phyloP scores from a whole-genome alignment of 2,329 filamentous ascomycete species.

The Aspergillus novofumigatus region DNA sequence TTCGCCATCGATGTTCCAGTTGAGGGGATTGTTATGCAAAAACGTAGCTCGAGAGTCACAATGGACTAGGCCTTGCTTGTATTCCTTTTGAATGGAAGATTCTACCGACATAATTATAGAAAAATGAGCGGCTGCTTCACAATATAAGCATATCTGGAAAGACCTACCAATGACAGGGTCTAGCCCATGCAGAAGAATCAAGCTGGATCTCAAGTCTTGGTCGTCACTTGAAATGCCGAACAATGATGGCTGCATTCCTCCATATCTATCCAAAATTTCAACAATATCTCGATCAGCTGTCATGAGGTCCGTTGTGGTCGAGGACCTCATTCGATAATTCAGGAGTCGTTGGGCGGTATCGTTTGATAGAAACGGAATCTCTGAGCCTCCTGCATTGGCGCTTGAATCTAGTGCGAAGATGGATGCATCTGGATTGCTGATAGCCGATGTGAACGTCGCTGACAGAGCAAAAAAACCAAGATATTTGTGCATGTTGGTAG shows the following conservation, averaged over 20 bases:
- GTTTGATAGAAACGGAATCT: conserved; percentile 15
- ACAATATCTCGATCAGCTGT: conserved; percentile 48
- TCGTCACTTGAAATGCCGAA: conserved; percentile 39
- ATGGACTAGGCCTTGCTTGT: conserved; percentile 3
- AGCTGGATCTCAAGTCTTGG: conserved; percentile 23
- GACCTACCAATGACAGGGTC: conserved; percentile 57
- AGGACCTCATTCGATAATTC: conserved; percentile 47
- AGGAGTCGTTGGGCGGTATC: conserved; percentile 37
- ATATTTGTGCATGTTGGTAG: conserved; percentile 23
- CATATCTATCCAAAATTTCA: conserved; percentile 57
- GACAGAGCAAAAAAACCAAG: conserved; percentile 25
- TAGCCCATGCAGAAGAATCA: conserved; percentile 52
- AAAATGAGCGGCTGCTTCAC: conserved; percentile 19
- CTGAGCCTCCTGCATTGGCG: not conserved
- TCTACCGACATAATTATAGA: not conserved
- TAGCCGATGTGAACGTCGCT: conserved; percentile 21
- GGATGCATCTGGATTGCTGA: conserved; percentile 16
- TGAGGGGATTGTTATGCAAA: conserved; percentile 5
- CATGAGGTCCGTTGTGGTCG: conserved; percentile 43
- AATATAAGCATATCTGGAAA: conserved; percentile 25
- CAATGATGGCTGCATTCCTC: conserved; percentile 49
- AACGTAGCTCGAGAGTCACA: not conserved
- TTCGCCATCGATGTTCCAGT: not conserved
- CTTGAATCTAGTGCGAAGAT: conserved; percentile 30
- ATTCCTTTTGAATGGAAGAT: conserved; percentile 9